Percentiles rank a stretch among this genome's conserved stretches.
phyloP scores from a whole-genome alignment of 2,329 filamentous ascomycete species.

The Diaporthe vaccinii region DNA sequence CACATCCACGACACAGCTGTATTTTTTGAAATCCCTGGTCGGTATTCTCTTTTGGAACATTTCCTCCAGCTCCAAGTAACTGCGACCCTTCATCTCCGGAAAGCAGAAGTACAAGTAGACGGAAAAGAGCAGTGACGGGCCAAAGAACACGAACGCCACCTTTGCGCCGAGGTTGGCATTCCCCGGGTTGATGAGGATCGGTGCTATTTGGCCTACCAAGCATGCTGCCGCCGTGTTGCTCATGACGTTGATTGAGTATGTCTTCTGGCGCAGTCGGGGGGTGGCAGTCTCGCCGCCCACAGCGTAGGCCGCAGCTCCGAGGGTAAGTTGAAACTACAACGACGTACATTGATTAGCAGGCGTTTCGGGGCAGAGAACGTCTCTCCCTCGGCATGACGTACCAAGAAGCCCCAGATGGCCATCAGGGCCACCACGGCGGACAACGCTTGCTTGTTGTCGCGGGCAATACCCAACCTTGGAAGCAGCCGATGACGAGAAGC shows the following conservation, averaged over 20 bases:
- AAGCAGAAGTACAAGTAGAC: slow-evolving; percentile 44
- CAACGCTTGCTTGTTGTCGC: slow-evolving; percentile 3
- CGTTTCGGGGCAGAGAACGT: neutral
- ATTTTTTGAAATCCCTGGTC: slow-evolving; percentile 9
- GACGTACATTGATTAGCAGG: neutral
- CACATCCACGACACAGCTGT: slow-evolving; percentile 9
- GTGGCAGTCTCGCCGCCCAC: slow-evolving; percentile 50
- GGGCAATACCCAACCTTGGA: neutral
- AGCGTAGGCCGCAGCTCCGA: slow-evolving; percentile 49
- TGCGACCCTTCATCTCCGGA: slow-evolving; percentile 45
- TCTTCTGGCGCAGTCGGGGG: slow-evolving; percentile 49
- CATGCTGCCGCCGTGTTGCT: slow-evolving; percentile 48
- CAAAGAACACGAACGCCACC: slow-evolving; percentile 49
- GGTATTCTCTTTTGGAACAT: slow-evolving; percentile 43
- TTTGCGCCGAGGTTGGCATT: slow-evolving; percentile 51
- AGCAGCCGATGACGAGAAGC: slow-evolving; percentile 9
- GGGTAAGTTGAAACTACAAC: slow-evolving; percentile 4
- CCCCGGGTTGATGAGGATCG: slow-evolving; percentile 49
- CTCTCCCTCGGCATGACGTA: neutral
- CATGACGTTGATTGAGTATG: slow-evolving; percentile 52
- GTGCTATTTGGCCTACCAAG: slow-evolving; percentile 48
- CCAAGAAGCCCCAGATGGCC: slow-evolving; percentile 15
- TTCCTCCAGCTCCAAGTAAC: slow-evolving; percentile 43
- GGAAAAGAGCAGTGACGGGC: slow-evolving; percentile 43
- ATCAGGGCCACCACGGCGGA: neutral